Evolutionary conservation across 2,329 filamentous ascomycete species (phyloP).

Genomic region (Cytospora piceicola): DNA sequence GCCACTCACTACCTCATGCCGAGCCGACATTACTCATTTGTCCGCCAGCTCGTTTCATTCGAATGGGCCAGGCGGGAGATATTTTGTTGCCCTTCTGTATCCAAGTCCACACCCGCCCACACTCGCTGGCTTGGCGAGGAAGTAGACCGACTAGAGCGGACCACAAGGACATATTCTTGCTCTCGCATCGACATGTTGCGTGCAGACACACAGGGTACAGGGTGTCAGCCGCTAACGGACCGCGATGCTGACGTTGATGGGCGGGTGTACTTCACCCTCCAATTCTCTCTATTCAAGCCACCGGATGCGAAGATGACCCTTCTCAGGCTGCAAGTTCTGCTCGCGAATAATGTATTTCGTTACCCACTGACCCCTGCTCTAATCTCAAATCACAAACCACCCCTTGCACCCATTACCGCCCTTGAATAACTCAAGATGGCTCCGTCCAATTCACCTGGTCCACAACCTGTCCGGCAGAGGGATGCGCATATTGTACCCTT

Average conservation of each 20-base stretch:
- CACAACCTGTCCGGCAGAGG: slow-evolving; percentile 70
- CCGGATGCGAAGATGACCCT: background rate
- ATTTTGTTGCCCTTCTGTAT: background rate
- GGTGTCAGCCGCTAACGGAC: background rate
- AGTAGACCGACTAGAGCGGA: background rate
- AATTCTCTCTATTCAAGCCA: background rate
- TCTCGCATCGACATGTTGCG: slow-evolving; percentile 1
- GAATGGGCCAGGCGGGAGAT: background rate
- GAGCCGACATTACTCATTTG: background rate
- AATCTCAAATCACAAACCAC: slow-evolving; percentile 12
- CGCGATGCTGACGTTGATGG: background rate
- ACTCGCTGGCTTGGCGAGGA: background rate
- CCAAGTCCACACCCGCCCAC: background rate
- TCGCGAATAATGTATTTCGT: background rate
- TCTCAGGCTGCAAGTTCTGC: background rate
- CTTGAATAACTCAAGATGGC: slow-evolving; percentile 50
- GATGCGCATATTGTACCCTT: slow-evolving; percentile 79
- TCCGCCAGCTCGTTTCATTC: background rate
- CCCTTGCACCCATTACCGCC: slow-evolving; percentile 5
- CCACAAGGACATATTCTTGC: background rate
- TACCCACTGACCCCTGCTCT: slow-evolving; percentile 6
- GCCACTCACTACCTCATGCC: background rate
- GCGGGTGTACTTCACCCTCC: background rate
- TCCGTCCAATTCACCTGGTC: slow-evolving; percentile 99
- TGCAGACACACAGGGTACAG: background rate